Percentiles rank a stretch among this genome's conserved stretches.
Evolutionary conservation across 129 eudicot species (phyloP).

Genomic region (Mikania micrantha): DNA sequence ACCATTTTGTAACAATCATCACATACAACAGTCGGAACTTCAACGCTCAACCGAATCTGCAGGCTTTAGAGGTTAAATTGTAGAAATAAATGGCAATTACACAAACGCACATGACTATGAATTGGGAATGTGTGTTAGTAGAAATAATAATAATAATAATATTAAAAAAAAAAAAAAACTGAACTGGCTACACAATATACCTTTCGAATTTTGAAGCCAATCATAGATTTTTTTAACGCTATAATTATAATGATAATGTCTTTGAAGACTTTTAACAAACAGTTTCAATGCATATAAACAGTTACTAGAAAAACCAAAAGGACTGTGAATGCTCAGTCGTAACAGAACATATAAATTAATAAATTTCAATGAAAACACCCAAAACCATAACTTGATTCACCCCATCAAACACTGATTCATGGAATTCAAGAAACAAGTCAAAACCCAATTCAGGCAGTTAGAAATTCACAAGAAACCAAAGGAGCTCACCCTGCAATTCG

Average conservation of each 20-base stretch:
- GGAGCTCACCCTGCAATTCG: slow-evolving; percentile 70
- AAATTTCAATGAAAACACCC: no score
- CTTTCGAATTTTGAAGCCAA: slow-evolving; percentile 1
- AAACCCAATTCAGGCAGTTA: no score
- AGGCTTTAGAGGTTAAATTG: slow-evolving; percentile 11
- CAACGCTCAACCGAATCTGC: slow-evolving; percentile 79
- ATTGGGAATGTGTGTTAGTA: not conserved
- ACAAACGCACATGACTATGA: not conserved
- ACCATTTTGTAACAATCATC: slow-evolving; percentile 72
- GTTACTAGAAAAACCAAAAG: not conserved
- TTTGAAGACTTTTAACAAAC: slow-evolving; percentile 21
- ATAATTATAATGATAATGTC: not conserved
- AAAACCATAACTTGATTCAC: no score
- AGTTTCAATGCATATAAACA: slow-evolving; percentile 9
- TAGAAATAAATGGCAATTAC: not conserved
- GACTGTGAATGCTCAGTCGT: no score
- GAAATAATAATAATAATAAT: no score
- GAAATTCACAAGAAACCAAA: not conserved
- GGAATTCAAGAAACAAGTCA: no score
- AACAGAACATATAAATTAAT: no score
- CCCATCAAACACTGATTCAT: no score
- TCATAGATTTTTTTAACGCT: not conserved
- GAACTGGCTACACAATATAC: not conserved
- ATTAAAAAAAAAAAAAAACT: no score
- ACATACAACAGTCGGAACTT: slow-evolving; percentile 77